Evolutionary conservation across 805 yeast species (phyloP).

Genomic region (Candida boidinii): DNA sequence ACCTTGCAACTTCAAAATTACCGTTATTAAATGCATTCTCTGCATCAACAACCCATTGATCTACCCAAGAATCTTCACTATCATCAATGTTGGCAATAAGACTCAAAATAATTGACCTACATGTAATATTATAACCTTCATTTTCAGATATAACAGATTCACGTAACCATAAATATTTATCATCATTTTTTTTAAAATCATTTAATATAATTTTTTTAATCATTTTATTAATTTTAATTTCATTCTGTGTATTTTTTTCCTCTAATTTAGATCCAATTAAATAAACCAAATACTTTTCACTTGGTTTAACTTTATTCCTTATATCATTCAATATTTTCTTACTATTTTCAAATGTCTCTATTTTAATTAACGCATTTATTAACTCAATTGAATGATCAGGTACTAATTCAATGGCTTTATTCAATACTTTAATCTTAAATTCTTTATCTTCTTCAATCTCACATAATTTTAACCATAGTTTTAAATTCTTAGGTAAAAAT

Average conservation of each 20-base stretch:
- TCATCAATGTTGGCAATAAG: slow-evolving; percentile 25
- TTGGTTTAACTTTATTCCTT: slow-evolving; percentile 41
- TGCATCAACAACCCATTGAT: slow-evolving; percentile 30
- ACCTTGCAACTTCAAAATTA: slow-evolving; percentile 31
- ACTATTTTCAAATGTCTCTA: slow-evolving; percentile 37
- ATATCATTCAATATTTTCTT: slow-evolving; percentile 51
- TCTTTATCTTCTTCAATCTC: slow-evolving; percentile 45
- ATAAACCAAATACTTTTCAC: slow-evolving; percentile 51
- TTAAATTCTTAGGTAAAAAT: slow-evolving; percentile 43
- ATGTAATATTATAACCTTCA: slow-evolving; percentile 35
- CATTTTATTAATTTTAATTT: slow-evolving; percentile 37
- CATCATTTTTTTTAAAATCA: slow-evolving; percentile 29
- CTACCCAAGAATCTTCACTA: slow-evolving; percentile 13
- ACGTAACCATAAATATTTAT: slow-evolving; percentile 42
- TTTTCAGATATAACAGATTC: slow-evolving; percentile 47
- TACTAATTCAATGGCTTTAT: slow-evolving; percentile 60
- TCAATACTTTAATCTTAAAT: slow-evolving; percentile 44
- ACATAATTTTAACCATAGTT: slow-evolving; percentile 64
- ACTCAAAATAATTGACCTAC: slow-evolving; percentile 43
- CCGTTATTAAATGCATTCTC: slow-evolving; percentile 16
- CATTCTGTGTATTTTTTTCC: slow-evolving; percentile 37
- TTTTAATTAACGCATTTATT: slow-evolving; percentile 41
- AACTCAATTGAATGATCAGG: slow-evolving; percentile 57
- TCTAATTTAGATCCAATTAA: slow-evolving; percentile 62
- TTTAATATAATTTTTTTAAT: slow-evolving; percentile 37